Conservation (phyloP, 352 stramenopile genomes). For the Elongisporangium prolatum region DNA sequence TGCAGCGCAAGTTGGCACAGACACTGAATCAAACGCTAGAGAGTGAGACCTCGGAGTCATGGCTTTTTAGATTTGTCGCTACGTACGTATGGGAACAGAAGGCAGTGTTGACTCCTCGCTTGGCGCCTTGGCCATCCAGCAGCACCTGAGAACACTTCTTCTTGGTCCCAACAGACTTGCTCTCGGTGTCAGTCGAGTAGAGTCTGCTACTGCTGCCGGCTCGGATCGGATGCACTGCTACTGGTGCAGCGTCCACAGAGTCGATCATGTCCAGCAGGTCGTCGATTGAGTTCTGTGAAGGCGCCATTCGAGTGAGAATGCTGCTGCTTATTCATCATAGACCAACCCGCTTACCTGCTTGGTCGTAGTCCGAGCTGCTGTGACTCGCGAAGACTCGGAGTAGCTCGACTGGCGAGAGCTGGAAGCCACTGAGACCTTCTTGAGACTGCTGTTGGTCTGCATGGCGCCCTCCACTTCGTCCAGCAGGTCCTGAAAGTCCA, state of each 20-base stretch:
- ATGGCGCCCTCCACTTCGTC: constrained; percentile 70
- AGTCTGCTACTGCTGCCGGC: constrained; percentile 13
- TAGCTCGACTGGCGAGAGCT: constrained; percentile 7
- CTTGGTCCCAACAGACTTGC: constrained; percentile 44
- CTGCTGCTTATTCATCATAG: neutral
- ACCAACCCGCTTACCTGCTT: neutral
- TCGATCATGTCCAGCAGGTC: constrained; percentile 66
- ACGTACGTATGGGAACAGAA: constrained; percentile 46
- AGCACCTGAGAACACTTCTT: constrained; percentile 66
- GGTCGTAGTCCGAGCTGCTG: neutral
- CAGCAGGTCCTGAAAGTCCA: constrained; percentile 73
- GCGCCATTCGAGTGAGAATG: neutral
- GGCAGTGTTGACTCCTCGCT: constrained; percentile 53
- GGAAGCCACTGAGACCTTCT: neutral
- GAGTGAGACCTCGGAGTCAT: constrained; percentile 2
- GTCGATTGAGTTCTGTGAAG: constrained; percentile 22
- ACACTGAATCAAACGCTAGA: constrained; percentile 18
- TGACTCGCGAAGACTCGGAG: neutral
- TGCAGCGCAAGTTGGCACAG: constrained; percentile 74
- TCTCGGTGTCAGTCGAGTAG: constrained; percentile 14
- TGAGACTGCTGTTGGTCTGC: constrained; percentile 10
- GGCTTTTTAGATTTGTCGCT: neutral
- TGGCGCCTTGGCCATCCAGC: constrained; percentile 46
- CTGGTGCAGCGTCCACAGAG: constrained; percentile 29
- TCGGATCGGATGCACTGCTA: constrained; percentile 25